Evolutionary conservation across 805 yeast genomes (phyloP), one percentile per base, ranked within the genome.

Genomic region (Sporopachydermia lactativora): DNA sequence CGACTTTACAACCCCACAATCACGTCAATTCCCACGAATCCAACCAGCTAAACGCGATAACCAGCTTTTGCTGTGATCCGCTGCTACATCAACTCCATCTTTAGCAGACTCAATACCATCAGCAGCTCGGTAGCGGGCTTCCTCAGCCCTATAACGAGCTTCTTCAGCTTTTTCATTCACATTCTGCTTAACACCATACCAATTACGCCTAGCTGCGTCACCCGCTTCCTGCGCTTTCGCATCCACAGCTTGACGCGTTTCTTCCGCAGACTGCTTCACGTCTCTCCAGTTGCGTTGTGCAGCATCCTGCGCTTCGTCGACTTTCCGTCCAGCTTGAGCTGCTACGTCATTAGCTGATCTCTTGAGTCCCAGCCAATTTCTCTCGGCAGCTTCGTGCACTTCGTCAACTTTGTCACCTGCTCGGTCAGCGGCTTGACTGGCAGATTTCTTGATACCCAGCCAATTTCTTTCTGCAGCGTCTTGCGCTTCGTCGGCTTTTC

Each of bases 321-420:
- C n/a, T n/a, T n/a, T n/a, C n/a, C n/a, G n/a, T n/a, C n/a, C n/a
- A n/a, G n/a, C 31, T 24, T 24, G 31, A n/a, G 8, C n/a, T 24
- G 8, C n/a, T 8, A n/a, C n/a, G 31, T 24, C 31, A 8, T 24
- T n/a, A 24, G 31, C 31, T 8, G 31, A 24, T 24, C n/a, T 24
- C n/a, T 24, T 24, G 8, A 24, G n/a, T n/a, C 31, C 31, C 31
- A 24, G 31, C 31, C 31, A 24, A n/a, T 24, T 24, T 24, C 31
- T 24, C n/a, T 24, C 31, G 8, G 31, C 31, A 8, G 8, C n/a
- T 8, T 24, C 31, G n/a, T 24, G 31, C 31, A 24, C 31, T 24
- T 24, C 31, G 31, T 24, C 31, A 8, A n/a, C 31, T n/a, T 24
- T 24, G 8, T n/a, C n/a, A n/a, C 31, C n/a, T 8, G 31, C 31